Conservation (phyloP, 257 asterid species). For the Haberlea rhodopensis region DNA sequence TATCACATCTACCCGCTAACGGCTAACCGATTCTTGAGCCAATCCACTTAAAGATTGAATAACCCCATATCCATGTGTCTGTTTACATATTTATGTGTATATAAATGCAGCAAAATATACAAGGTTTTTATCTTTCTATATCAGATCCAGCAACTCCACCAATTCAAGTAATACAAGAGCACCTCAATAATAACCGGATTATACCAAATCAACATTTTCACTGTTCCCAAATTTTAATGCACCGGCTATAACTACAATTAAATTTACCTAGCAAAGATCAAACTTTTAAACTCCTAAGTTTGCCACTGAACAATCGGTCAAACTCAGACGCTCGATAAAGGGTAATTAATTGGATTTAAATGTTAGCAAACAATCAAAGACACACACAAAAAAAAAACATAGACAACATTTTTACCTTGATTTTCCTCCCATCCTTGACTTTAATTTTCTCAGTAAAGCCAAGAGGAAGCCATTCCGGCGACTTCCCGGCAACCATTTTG, state of each 20-base stretch:
- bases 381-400: background rate
- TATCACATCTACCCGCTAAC: background rate
- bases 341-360: background rate
- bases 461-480: constrained; percentile 56
- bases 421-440: constrained; percentile 46
- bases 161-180: constrained; percentile 21
- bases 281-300: background rate
- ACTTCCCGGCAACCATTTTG: constrained; percentile 43
- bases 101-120: constrained; percentile 13
- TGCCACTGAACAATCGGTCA: constrained; percentile 19
- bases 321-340: constrained; percentile 19
- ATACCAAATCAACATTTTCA: background rate
- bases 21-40: constrained; percentile 7
- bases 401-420: constrained; percentile 38
- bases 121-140: constrained; percentile 11
- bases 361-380: background rate
- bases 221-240: constrained; percentile 3
- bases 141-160: constrained; percentile 31
- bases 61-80: background rate
- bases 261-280: constrained; percentile 22
- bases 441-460: constrained; percentile 53
- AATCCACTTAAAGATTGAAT: constrained; percentile 13
- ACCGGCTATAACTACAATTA: constrained; percentile 4
- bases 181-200: constrained; percentile 2
- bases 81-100: constrained; percentile 1